Evolutionary conservation across 257 asterid species (phyloP).

Genomic region (Penstemon barbatus): DNA sequence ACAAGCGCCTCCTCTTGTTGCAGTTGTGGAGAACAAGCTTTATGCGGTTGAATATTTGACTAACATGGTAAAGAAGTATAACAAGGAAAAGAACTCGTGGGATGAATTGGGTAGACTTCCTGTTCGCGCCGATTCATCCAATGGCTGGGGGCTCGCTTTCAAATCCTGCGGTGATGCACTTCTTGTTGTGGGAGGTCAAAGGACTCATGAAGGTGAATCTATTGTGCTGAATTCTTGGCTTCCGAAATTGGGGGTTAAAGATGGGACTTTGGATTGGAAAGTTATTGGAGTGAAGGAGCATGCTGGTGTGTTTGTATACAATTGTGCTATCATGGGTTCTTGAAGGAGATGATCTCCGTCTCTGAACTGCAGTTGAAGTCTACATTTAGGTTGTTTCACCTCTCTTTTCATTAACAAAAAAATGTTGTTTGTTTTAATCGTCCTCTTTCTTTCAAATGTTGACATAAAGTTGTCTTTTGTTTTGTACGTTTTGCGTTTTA

Average conservation of each 20-base stretch:
- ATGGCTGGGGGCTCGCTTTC: slow-evolving; percentile 95
- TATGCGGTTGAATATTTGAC: slow-evolving; percentile 77
- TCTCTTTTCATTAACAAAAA: slow-evolving; percentile 34
- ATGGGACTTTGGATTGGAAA: slow-evolving; percentile 71
- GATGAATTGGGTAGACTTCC: slow-evolving; percentile 78
- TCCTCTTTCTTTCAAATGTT: slow-evolving; percentile 26
- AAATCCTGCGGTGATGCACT: slow-evolving; percentile 71
- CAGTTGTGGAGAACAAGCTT: slow-evolving; percentile 71
- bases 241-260: slow-evolving; percentile 53
- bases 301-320: slow-evolving; percentile 83
- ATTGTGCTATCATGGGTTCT: slow-evolving; percentile 88
- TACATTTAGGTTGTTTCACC: slow-evolving; percentile 35
- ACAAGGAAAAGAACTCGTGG: slow-evolving; percentile 63
- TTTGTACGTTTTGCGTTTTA: slow-evolving; percentile 31
- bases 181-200: slow-evolving; percentile 88
- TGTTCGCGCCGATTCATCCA: slow-evolving; percentile 75
- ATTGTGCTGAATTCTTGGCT: slow-evolving; percentile 71
- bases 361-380: slow-evolving; percentile 25
- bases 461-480: slow-evolving; percentile 34
- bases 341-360: slow-evolving; percentile 34
- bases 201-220: slow-evolving; percentile 88
- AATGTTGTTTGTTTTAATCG: slow-evolving; percentile 41
- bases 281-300: slow-evolving; percentile 77
- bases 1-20: slow-evolving; percentile 94
- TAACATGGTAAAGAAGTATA: slow-evolving; percentile 79